Conservation (phyloP, 306 rosid species). For the Arachis hypogaea region DNA sequence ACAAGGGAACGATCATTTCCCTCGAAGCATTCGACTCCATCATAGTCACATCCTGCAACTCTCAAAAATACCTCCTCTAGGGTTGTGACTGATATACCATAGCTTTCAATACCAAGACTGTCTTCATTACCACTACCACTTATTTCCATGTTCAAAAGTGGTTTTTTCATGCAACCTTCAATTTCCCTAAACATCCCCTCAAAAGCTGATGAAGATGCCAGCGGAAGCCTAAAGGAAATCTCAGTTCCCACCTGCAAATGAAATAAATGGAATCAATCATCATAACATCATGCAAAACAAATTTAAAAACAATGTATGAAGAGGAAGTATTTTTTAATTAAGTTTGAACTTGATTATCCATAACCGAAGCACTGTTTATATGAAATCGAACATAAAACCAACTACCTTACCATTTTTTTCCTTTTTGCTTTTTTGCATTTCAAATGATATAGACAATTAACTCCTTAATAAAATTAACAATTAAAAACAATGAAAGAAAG, state of each 20-base stretch:
- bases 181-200: constrained; percentile 94
- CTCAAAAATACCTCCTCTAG: constrained; percentile 95
- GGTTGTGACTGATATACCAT: constrained; percentile 96
- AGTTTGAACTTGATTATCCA: constrained; percentile 20
- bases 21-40: constrained; percentile 61
- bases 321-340: background rate
- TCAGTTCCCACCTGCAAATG: constrained; percentile 92
- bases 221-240: constrained; percentile 96
- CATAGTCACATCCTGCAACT: constrained; percentile 87
- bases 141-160: constrained; percentile 47
- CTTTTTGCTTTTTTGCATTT: background rate
- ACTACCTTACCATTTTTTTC: no score
- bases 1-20: constrained; percentile 41
- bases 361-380: background rate
- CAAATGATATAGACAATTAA: constrained; percentile 31
- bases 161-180: constrained; percentile 76
- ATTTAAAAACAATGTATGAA: background rate
- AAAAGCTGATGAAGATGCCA: constrained; percentile 82
- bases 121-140: constrained; percentile 47
- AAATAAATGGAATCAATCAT: constrained; percentile 37
- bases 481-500: background rate
- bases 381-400: no score
- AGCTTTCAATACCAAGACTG: constrained; percentile 84
- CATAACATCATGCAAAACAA: constrained; percentile 11
- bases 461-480: constrained; percentile 17